phyloP scores from a whole-genome alignment of 2,329 filamentous ascomycete species.

The Niveomyces coronatus region DNA sequence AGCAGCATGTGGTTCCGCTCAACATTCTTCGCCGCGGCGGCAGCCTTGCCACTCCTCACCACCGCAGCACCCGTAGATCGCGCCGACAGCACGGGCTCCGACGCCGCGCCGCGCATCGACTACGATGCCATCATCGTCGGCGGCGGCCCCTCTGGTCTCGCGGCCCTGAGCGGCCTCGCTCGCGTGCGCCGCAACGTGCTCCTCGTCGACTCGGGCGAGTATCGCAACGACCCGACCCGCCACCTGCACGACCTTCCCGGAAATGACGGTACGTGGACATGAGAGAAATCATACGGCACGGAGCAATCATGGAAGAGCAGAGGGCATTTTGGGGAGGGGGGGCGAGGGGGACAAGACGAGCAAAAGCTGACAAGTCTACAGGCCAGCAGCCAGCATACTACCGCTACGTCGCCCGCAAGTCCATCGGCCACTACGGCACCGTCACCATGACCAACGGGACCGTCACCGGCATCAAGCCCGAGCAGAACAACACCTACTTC shows the following conservation, averaged over 20 bases:
- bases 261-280: slow-evolving; percentile 39
- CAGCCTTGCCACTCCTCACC: slow-evolving; percentile 12
- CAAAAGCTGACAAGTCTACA: slow-evolving; percentile 16
- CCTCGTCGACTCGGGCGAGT: slow-evolving; percentile 47
- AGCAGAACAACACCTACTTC: slow-evolving; percentile 27
- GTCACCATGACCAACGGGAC: slow-evolving; percentile 41
- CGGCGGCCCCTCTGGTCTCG: slow-evolving; percentile 46
- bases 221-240: slow-evolving; percentile 45
- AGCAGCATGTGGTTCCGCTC: slow-evolving; percentile 4
- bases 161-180: slow-evolving; percentile 44
- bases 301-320: no score
- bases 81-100: not conserved
- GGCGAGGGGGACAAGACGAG: no score
- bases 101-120: slow-evolving; percentile 11
- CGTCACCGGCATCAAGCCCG: slow-evolving; percentile 31
- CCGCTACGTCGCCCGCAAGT: slow-evolving; percentile 40
- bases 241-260: slow-evolving; percentile 53
- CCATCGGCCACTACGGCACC: slow-evolving; percentile 41
- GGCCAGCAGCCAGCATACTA: slow-evolving; percentile 45
- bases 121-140: slow-evolving; percentile 50
- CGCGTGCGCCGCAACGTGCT: slow-evolving; percentile 45
- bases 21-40: slow-evolving; percentile 9
- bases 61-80: slow-evolving; percentile 10
- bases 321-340: no score
- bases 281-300: no score